Evolutionary conservation across 106 monocot species (phyloP).

Genomic region (Dioscorea zingiberensis): DNA sequence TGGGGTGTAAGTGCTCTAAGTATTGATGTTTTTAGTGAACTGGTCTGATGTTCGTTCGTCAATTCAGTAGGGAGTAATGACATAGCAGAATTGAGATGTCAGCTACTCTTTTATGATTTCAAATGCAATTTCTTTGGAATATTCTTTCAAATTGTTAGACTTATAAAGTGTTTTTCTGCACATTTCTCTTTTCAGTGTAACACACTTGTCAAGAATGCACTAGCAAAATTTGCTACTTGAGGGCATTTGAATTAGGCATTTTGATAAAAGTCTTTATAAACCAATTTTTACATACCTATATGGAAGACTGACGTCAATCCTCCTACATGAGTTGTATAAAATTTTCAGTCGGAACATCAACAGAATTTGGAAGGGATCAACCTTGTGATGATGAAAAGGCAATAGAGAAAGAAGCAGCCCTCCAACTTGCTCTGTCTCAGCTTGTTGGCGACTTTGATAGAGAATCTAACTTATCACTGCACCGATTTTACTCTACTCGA

Average conservation of each 20-base stretch:
- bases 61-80: background rate
- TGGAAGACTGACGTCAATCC: too few relatives aligned
- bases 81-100: background rate
- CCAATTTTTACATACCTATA: too few relatives aligned
- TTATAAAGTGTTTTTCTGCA: too few relatives aligned
- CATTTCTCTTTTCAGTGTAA: too few relatives aligned
- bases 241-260: too few relatives aligned
- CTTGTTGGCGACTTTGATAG: conserved; percentile 73
- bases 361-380: conserved; percentile 66
- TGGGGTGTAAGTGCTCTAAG: too few relatives aligned
- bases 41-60: background rate
- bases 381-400: conserved; percentile 31
- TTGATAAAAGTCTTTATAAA: too few relatives aligned
- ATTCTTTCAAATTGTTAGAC: too few relatives aligned
- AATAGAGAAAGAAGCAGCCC: conserved; percentile 47
- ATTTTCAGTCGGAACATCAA: conserved; percentile 37
- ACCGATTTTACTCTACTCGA: conserved; percentile 47
- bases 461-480: conserved; percentile 71
- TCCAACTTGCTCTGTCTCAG: conserved; percentile 63
- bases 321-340: background rate
- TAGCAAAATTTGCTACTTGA: too few relatives aligned
- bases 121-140: background rate
- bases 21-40: background rate
- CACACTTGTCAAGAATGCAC: too few relatives aligned
- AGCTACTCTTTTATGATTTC: background rate